Evolutionary conservation across 805 yeast species (phyloP).

Genomic region (Wickerhamiella nectarea): DNA sequence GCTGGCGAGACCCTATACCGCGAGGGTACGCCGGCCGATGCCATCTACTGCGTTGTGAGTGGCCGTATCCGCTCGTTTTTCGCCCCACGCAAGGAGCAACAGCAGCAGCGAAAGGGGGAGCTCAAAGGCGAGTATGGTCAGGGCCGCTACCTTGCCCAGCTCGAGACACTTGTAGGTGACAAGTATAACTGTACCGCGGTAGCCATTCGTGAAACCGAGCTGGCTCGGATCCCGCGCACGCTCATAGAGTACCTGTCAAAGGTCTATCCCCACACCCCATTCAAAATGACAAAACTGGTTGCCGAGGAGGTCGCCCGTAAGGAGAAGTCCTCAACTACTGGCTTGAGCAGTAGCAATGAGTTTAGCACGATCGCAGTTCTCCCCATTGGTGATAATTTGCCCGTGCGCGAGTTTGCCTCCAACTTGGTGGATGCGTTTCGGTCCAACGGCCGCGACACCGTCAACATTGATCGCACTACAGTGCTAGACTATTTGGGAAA

Average conservation of each 20-base stretch:
- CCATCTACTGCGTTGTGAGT: slow-evolving; percentile 76
- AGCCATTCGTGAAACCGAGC: slow-evolving; percentile 84
- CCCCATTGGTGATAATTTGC: slow-evolving; percentile 70
- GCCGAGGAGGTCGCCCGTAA: slow-evolving; percentile 34
- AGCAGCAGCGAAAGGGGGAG: slow-evolving; percentile 12
- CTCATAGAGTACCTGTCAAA: slow-evolving; percentile 73
- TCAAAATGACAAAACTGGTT: slow-evolving; percentile 75
- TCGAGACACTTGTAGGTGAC: slow-evolving; percentile 77
- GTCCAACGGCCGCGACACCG: slow-evolving; percentile 57
- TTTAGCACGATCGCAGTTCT: slow-evolving; percentile 75
- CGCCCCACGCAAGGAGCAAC: slow-evolving; percentile 8
- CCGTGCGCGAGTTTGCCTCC: slow-evolving; percentile 73
- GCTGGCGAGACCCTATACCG: slow-evolving; percentile 71
- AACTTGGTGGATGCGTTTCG: slow-evolving; percentile 57
- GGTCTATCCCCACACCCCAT: slow-evolving; percentile 80
- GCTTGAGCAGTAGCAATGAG: slow-evolving; percentile 29
- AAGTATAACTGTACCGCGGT: slow-evolving; percentile 49
- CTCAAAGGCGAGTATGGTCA: slow-evolving; percentile 73
- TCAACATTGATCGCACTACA: slow-evolving; percentile 71
- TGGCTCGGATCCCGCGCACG: slow-evolving; percentile 84
- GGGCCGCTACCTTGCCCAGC: slow-evolving; percentile 89
- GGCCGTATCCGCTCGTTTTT: slow-evolving; percentile 66
- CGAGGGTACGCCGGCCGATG: slow-evolving; percentile 80
- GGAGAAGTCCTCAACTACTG: background rate
- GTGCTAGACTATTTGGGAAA: slow-evolving; percentile 71